Percentiles rank a stretch among this genome's conserved stretches.
phyloP scores from a whole-genome alignment of 345 rosid species.

The Bretschneidera sinensis region DNA sequence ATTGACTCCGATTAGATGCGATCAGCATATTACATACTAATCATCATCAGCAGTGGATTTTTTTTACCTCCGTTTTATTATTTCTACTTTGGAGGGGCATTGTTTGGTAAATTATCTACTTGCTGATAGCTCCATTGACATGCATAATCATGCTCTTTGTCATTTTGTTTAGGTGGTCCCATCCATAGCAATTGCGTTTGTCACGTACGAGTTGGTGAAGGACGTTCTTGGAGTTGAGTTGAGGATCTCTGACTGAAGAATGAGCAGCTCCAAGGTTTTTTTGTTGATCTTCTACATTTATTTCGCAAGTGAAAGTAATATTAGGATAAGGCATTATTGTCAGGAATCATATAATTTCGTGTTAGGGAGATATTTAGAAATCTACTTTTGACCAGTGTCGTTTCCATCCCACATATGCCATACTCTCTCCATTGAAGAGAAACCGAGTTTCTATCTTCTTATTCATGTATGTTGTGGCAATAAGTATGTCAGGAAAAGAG shows the following conservation, averaged over 20 bases:
- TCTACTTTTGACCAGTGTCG: slow-evolving; percentile 8
- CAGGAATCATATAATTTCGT: slow-evolving; percentile 9
- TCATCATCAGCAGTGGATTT: neutral
- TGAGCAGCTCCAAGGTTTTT: no score
- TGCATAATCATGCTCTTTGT: neutral
- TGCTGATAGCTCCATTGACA: no score
- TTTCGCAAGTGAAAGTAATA: slow-evolving; percentile 6
- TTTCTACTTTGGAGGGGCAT: no score
- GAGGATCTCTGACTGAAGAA: slow-evolving; percentile 65
- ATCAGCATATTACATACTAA: no score
- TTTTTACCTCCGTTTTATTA: neutral
- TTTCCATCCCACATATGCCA: neutral
- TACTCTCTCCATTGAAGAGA: slow-evolving; percentile 6
- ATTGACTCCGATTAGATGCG: no score
- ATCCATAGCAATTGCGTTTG: slow-evolving; percentile 74
- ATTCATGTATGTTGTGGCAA: slow-evolving; percentile 22
- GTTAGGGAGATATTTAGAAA: slow-evolving; percentile 10
- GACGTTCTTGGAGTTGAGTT: slow-evolving; percentile 66
- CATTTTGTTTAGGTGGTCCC: slow-evolving; percentile 54
- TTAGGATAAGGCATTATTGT: slow-evolving; percentile 5
- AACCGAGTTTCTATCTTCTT: slow-evolving; percentile 15
- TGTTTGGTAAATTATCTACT: no score
- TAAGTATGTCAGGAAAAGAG: slow-evolving; percentile 19
- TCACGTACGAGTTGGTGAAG: slow-evolving; percentile 64
- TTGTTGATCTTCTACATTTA: no score